Evolutionary conservation across 495 filamentous ascomycete species (phyloP).

Genomic region (Aspergillus sparsus): DNA sequence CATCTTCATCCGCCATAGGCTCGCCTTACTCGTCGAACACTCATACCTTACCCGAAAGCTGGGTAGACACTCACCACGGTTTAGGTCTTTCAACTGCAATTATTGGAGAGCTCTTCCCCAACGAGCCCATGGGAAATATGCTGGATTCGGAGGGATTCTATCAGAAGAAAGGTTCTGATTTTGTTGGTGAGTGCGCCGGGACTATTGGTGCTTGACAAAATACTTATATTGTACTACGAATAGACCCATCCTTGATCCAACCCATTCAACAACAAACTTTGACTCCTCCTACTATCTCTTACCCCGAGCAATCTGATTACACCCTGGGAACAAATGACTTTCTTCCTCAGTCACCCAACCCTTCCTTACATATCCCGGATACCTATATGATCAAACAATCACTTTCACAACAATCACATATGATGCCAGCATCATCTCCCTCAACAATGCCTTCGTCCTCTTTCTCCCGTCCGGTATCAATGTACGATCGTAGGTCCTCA

Average conservation of each 20-base stretch:
- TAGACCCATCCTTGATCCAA: constrained; percentile 65
- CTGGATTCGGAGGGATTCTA: constrained; percentile 41
- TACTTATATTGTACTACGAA: constrained; percentile 2
- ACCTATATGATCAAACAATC: constrained; percentile 30
- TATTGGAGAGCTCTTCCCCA: constrained; percentile 58
- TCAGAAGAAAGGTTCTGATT: constrained; percentile 64
- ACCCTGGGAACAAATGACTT: constrained; percentile 31
- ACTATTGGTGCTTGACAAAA: constrained; percentile 14
- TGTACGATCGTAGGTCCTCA: constrained; percentile 53
- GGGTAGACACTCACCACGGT: constrained; percentile 60
- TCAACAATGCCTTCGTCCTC: constrained; percentile 36
- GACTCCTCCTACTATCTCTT: constrained; percentile 37
- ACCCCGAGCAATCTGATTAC: constrained; percentile 34
- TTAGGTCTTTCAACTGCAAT: constrained; percentile 71
- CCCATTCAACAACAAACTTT: constrained; percentile 35
- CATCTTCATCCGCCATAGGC: constrained; percentile 76
- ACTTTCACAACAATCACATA: constrained; percentile 31
- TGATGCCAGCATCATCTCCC: constrained; percentile 40
- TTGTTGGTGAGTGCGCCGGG: constrained; percentile 77
- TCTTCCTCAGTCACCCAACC: constrained; percentile 37
- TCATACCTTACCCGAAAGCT: constrained; percentile 60
- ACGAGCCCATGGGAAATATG: constrained; percentile 42
- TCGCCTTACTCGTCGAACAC: constrained; percentile 73
- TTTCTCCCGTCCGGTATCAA: constrained; percentile 39
- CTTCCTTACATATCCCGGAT: constrained; percentile 34